phyloP scores from a whole-genome alignment of 306 rosid species.

The Dalbergia oliveri region DNA sequence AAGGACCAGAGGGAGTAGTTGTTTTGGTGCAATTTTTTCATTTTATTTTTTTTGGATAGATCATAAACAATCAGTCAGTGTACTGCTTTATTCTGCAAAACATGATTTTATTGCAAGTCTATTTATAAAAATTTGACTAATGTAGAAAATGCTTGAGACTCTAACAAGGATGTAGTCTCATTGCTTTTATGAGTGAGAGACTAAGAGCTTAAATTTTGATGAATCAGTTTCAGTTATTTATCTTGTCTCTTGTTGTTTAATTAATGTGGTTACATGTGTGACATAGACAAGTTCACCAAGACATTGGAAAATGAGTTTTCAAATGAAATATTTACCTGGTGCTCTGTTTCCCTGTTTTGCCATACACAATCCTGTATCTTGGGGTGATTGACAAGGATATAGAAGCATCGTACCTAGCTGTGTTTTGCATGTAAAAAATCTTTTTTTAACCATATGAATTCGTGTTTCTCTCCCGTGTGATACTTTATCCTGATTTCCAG shows the following conservation, averaged over 20 bases:
- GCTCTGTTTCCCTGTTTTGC: background rate
- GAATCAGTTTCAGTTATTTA: background rate
- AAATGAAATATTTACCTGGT: background rate
- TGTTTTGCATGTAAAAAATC: slow-evolving; percentile 16
- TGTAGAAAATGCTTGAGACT: slow-evolving; percentile 9
- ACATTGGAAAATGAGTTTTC: slow-evolving; percentile 24
- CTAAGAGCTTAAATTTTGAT: background rate
- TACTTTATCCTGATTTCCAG: slow-evolving; percentile 53
- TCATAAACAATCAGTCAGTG: slow-evolving; percentile 5
- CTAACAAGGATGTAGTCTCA: background rate
- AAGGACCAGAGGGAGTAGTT: background rate
- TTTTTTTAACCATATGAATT: background rate
- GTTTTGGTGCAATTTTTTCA: slow-evolving; percentile 8
- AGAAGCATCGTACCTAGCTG: background rate
- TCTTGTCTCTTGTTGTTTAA: background rate
- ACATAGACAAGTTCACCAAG: background rate
- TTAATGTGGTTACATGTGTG: background rate
- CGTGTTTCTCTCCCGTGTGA: background rate
- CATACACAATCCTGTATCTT: background rate
- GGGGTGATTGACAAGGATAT: background rate
- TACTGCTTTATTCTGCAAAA: slow-evolving; percentile 27
- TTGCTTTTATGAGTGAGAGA: slow-evolving; percentile 14
- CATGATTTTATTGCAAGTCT: slow-evolving; percentile 19
- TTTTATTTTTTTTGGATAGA: slow-evolving; percentile 10
- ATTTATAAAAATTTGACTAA: slow-evolving; percentile 14